phyloP scores from a whole-genome alignment of 768 basidiomycete genomes.

The Phlegmacium glaucopus region DNA sequence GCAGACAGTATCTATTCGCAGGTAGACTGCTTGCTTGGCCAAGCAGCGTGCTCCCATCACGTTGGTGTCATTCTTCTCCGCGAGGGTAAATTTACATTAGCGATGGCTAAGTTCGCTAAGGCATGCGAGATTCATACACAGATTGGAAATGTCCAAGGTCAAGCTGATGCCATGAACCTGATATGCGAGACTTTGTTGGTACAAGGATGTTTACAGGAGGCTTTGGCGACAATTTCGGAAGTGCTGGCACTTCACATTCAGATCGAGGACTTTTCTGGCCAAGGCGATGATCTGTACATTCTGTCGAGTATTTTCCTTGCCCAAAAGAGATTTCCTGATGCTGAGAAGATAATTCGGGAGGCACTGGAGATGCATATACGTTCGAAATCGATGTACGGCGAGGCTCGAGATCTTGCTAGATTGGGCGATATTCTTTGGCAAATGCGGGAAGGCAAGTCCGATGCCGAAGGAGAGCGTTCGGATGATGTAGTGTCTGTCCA shows the following conservation, averaged over 20 bases:
- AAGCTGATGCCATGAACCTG: conserved; percentile 16
- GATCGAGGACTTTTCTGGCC: conserved; percentile 18
- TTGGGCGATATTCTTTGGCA: conserved; percentile 20
- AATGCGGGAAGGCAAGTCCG: background rate
- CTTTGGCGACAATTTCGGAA: conserved; percentile 7
- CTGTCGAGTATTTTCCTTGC: conserved; percentile 21
- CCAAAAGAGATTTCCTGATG: conserved; percentile 15
- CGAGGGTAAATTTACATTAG: conserved; percentile 2
- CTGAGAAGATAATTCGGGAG: conserved; percentile 14
- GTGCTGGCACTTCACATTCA: conserved; percentile 18
- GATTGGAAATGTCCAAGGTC: conserved; percentile 9
- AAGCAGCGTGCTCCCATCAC: conserved; percentile 17
- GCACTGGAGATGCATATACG: conserved; percentile 18
- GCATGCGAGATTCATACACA: conserved; percentile 5
- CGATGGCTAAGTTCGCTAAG: conserved; percentile 9
- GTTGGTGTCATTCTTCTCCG: conserved; percentile 12
- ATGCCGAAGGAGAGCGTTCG: background rate
- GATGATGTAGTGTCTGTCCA: background rate
- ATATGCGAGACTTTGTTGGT: conserved; percentile 12
- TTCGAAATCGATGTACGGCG: conserved; percentile 7
- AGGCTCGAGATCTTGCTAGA: conserved; percentile 16
- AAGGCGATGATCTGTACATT: conserved; percentile 24
- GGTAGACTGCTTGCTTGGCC: conserved; percentile 10
- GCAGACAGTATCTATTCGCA: conserved; percentile 5
- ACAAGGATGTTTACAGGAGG: conserved; percentile 10